Percentiles rank a stretch among this genome's conserved stretches.
phyloP scores from a whole-genome alignment of 495 filamentous ascomycete genomes.

The Cudoniella acicularis region DNA sequence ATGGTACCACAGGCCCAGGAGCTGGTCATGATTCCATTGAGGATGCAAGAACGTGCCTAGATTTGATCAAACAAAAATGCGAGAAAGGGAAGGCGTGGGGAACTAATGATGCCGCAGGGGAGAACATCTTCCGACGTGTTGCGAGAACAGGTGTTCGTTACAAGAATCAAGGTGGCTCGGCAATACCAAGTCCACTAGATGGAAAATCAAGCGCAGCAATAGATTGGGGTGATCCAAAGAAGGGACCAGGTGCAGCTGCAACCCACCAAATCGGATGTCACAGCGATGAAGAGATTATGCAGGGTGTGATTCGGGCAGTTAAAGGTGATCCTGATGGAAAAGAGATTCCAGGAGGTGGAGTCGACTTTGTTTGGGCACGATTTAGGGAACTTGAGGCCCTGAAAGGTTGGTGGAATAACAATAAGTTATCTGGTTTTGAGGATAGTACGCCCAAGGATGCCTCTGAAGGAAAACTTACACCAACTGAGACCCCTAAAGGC shows the following conservation, averaged over 20 bases:
- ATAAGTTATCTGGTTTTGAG: slow-evolving; percentile 30
- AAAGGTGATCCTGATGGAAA: slow-evolving; percentile 62
- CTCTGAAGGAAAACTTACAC: background rate
- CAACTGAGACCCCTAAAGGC: background rate
- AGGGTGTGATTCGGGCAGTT: slow-evolving; percentile 62
- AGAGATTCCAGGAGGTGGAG: slow-evolving; percentile 62
- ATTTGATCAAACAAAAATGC: slow-evolving; percentile 92
- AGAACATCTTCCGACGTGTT: slow-evolving; percentile 85
- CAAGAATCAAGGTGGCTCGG: slow-evolving; percentile 48
- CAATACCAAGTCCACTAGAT: slow-evolving; percentile 39
- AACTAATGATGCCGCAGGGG: slow-evolving; percentile 64
- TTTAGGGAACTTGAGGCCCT: slow-evolving; percentile 79
- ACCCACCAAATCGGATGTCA: slow-evolving; percentile 67
- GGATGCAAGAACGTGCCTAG: slow-evolving; percentile 84
- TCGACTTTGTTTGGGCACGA: slow-evolving; percentile 87
- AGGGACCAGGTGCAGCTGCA: slow-evolving; percentile 69
- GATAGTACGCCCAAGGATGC: slow-evolving; percentile 10
- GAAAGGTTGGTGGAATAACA: slow-evolving; percentile 77
- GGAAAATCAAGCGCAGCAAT: slow-evolving; percentile 75
- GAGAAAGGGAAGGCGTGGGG: slow-evolving; percentile 86
- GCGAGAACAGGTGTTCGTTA: slow-evolving; percentile 50
- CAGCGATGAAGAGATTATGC: slow-evolving; percentile 70
- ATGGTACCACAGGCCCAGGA: slow-evolving; percentile 42
- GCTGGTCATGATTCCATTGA: slow-evolving; percentile 86
- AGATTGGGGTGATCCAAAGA: slow-evolving; percentile 80